Conservation (phyloP, 2,329 filamentous ascomycete species). For the Colletotrichum sp. region DNA sequence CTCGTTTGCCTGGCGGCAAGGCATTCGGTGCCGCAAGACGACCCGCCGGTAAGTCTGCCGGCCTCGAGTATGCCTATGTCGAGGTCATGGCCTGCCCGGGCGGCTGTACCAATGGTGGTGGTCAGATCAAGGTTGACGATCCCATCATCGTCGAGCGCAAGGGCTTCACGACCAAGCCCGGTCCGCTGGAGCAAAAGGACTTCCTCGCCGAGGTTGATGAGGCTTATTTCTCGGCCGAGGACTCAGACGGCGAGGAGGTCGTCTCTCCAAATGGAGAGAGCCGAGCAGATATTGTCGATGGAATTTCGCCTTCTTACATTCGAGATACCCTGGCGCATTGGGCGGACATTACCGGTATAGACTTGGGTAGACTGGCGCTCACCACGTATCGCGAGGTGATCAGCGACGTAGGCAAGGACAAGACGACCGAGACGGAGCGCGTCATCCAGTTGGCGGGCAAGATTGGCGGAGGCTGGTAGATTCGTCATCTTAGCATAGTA, state of each 20-base stretch:
- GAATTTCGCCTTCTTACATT: constrained; percentile 70
- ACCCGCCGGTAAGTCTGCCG: constrained; percentile 51
- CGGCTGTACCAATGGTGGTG: constrained; percentile 97
- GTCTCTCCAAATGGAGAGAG: constrained; percentile 27
- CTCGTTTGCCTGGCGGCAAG: constrained; percentile 79
- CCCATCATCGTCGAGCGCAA: constrained; percentile 60
- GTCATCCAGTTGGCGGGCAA: constrained; percentile 90
- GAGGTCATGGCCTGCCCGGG: constrained; percentile 99
- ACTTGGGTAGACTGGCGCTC: constrained; percentile 73
- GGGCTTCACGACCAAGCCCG: constrained; percentile 58
- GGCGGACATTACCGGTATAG: constrained; percentile 73
- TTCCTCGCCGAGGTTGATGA: constrained; percentile 86
- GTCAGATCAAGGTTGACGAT: constrained; percentile 91
- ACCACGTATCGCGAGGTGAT: constrained; percentile 93
- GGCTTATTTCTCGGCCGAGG: constrained; percentile 83
- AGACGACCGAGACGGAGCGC: constrained; percentile 72
- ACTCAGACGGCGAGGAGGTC: constrained; percentile 42
- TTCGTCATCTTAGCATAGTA: constrained; percentile 4
- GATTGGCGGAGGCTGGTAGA: constrained; percentile 91
- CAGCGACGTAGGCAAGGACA: constrained; percentile 88
- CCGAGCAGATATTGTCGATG: constrained; percentile 55
- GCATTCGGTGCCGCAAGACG: constrained; percentile 60
- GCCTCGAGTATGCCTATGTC: constrained; percentile 83
- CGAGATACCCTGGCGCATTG: constrained; percentile 76
- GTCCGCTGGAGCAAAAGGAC: constrained; percentile 80